Base-by-base conservation (phyloP, 805 yeast species). In the Wickerhamia fluorescens region DNA sequence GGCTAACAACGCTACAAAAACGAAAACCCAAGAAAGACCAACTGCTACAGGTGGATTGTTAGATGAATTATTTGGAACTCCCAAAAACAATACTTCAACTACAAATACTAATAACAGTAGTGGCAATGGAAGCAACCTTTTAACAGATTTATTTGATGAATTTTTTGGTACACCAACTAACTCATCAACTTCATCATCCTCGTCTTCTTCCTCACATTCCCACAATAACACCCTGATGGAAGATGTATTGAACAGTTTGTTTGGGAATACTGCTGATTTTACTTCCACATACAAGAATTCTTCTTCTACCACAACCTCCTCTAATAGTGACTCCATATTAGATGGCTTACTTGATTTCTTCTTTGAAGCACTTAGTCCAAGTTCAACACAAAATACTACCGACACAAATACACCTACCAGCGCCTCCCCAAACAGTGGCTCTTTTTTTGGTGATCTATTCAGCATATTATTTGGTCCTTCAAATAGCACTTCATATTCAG, bases 401-500 rank as follows among this genome's bases (percentile, higher is more conserved):
- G 14, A 13, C 15, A 16, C 34, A 13, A 21, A 34, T 8, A 28
- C 33, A 8, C 22, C 36, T 16, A 23, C 28, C 20, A 20, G 32
- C 23, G 14, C 39, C 13, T 15, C 41, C 7, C 28, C 42, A 14
- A 16, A 36, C 4, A 28, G 16, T 15, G 45, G 30, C 7, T 28
- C 25, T 20, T 21, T 29, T 18, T 30, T 41, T 20, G 35, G 27
- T 11, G 29, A 24, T 17, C 25, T 43, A 13, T 28, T 45, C 15
- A 40, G 33, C 14, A 33, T 28, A n/a, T 30, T 43, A 7, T 38
- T 43, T 23, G 38, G 37, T n/a, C n/a, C n/a, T n/a, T n/a, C n/a
- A n/a, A n/a, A n/a, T n/a, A n/a, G n/a, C n/a, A n/a, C n/a, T n/a
- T n/a, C n/a, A n/a, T n/a, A n/a, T n/a, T n/a, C n/a, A n/a, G n/a